Percentiles rank a stretch among this genome's conserved stretches.
Conservation (phyloP, 2,329 filamentous ascomycete species). For the Paecilomyces dactylethromorphus region DNA sequence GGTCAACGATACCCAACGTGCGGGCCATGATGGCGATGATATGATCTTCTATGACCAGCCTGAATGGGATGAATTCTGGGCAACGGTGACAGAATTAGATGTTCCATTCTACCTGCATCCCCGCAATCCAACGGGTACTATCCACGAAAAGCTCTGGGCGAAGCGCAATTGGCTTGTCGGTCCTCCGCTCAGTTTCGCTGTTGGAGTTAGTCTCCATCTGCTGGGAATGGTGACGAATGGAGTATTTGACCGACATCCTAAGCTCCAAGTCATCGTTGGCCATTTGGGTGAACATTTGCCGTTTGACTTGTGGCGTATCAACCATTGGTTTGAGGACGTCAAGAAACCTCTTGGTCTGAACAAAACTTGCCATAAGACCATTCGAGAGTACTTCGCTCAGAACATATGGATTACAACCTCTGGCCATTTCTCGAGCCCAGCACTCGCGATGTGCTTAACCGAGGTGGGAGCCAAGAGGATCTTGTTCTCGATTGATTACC, state of each 20-base stretch:
- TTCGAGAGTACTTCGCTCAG: constrained; percentile 36
- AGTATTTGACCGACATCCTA: constrained; percentile 44
- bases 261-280: constrained; percentile 42
- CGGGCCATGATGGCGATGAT: constrained; percentile 51
- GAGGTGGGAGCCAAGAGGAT: constrained; percentile 35
- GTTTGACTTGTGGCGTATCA: constrained; percentile 45
- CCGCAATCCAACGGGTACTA: constrained; percentile 49
- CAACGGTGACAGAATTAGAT: constrained; percentile 51
- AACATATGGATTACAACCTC: constrained; percentile 39
- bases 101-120: constrained; percentile 62
- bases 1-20: constrained; percentile 56
- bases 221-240: constrained; percentile 48
- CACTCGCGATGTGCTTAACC: constrained; percentile 32
- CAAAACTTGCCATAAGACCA: constrained; percentile 38
- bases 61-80: constrained; percentile 56
- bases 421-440: constrained; percentile 35
- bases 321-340: constrained; percentile 35
- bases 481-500: constrained; percentile 37
- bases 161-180: constrained; percentile 56
- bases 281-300: constrained; percentile 46
- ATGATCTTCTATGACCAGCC: constrained; percentile 60
- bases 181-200: constrained; percentile 53
- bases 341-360: constrained; percentile 29
- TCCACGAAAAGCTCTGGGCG: constrained; percentile 53
- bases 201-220: constrained; percentile 53